A percentile compares a stretch with the other conserved stretches of the same genome.
Conservation (phyloP, 139 green algal genomes). For the Volvox reticuliferus region DNA sequence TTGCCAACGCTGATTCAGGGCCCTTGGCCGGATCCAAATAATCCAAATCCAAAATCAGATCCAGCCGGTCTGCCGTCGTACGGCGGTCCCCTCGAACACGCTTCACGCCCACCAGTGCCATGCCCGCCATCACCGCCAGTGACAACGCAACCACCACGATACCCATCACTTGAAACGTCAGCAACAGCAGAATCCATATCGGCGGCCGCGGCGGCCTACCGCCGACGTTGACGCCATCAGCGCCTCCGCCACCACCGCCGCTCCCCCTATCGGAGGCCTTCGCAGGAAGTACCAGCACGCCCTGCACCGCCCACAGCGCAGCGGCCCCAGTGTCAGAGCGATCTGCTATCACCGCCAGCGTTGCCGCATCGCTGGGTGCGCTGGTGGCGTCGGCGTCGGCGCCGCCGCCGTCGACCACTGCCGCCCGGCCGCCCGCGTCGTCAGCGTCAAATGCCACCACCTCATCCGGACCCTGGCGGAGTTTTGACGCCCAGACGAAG, state of each 20-base stretch:
- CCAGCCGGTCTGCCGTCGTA: too few species aligned
- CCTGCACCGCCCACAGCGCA: not conserved
- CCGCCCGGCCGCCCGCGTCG: not conserved
- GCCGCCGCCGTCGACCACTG: not conserved
- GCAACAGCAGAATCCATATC: not conserved
- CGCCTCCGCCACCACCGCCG: not conserved
- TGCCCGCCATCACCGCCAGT: not conserved
- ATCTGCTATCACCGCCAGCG: not conserved
- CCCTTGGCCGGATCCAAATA: too few species aligned
- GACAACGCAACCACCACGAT: not conserved
- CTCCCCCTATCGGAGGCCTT: too few species aligned
- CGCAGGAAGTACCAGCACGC: not conserved
- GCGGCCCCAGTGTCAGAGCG: not conserved
- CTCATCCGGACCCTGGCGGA: not conserved
- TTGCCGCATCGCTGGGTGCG: not conserved
- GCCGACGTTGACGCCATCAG: not conserved
- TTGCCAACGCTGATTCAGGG: too few species aligned
- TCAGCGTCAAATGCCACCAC: not conserved
- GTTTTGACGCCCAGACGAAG: conserved; percentile 23
- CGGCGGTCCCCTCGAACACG: not conserved
- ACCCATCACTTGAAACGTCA: not conserved
- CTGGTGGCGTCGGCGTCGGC: not conserved
- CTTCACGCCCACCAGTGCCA: not conserved
- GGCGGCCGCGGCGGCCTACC: not conserved
- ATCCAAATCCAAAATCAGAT: too few species aligned